These are phyloP conservation scores for Paraurostyla sp. DNA, from an alignment of 73 alveolate species.

Conservation along the genomic window DNA sequence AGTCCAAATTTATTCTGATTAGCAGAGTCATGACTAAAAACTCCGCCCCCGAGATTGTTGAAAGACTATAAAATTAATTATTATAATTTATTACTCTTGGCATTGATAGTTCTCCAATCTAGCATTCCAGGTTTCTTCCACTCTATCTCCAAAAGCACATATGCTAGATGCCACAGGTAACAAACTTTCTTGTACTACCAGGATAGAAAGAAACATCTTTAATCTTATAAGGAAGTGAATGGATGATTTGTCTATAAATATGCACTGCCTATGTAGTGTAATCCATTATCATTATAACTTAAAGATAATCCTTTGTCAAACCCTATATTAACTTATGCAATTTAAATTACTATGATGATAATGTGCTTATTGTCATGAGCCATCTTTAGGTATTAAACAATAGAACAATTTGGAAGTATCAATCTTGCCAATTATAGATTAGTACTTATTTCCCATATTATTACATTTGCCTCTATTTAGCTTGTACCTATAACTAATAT, in stretches of 20 bases:
- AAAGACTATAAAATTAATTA: conserved; percentile 33
- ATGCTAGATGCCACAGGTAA: conserved; percentile 97
- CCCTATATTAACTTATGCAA: conserved; percentile 68
- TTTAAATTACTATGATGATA: conserved; percentile 2
- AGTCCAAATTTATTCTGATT: conserved; percentile 73
- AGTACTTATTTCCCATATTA: conserved; percentile 94
- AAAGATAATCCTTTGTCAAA: conserved; percentile 85
- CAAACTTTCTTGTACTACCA: conserved; percentile 88
- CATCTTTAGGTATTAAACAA: conserved; percentile 79
- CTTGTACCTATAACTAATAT: conserved; percentile 86
- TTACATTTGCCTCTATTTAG: conserved; percentile 82
- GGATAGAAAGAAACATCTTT: conserved; percentile 96
- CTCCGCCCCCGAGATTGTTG: conserved; percentile 68
- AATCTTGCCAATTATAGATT: conserved; percentile 76
- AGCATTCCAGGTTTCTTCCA: conserved; percentile 84
- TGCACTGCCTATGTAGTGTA: conserved; percentile 73
- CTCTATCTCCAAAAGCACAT: conserved; percentile 91
- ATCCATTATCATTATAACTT: conserved; percentile 85
- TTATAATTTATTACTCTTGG: conserved; percentile 42
- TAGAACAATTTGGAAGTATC: conserved; percentile 71
- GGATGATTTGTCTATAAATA: conserved; percentile 81
- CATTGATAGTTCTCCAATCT: conserved; percentile 74
- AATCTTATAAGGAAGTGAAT: conserved; percentile 92
- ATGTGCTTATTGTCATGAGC: conserved; percentile 87
- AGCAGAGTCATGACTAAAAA: conserved; percentile 50